Evolutionary conservation across 2,329 filamentous ascomycete species (phyloP).

Genomic region (Phoma sp.): DNA sequence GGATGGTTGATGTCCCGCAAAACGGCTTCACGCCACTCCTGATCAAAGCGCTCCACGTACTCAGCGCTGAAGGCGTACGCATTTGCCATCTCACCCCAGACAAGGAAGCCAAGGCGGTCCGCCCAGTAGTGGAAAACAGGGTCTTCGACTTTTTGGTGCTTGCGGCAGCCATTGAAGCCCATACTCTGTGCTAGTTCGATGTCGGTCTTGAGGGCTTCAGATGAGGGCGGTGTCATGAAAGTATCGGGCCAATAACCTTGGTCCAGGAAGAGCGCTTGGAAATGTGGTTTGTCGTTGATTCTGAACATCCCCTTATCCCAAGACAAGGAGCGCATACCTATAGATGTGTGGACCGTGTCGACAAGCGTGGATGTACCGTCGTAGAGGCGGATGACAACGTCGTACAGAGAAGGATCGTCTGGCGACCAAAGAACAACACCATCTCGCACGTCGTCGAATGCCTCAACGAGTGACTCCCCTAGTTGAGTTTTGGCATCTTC

Average conservation of each 20-base stretch:
- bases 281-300: slow-evolving; percentile 64
- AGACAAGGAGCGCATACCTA: slow-evolving; percentile 65
- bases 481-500: slow-evolving; percentile 51
- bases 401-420: slow-evolving; percentile 64
- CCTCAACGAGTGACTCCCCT: slow-evolving; percentile 36
- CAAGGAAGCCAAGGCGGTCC: slow-evolving; percentile 65
- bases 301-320: slow-evolving; percentile 68
- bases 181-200: slow-evolving; percentile 46
- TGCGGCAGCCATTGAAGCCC: slow-evolving; percentile 70
- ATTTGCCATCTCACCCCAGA: slow-evolving; percentile 71
- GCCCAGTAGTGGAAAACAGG: slow-evolving; percentile 68
- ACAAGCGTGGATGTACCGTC: slow-evolving; percentile 51
- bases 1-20: slow-evolving; percentile 71
- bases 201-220: slow-evolving; percentile 49
- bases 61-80: slow-evolving; percentile 67
- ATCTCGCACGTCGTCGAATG: slow-evolving; percentile 48
- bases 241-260: slow-evolving; percentile 70
- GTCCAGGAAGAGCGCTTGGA: slow-evolving; percentile 66
- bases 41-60: slow-evolving; percentile 66
- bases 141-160: slow-evolving; percentile 70
- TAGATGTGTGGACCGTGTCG: slow-evolving; percentile 66
- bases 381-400: slow-evolving; percentile 60
- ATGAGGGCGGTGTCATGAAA: slow-evolving; percentile 63
- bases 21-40: slow-evolving; percentile 69
- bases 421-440: slow-evolving; percentile 69